Percentiles rank a stretch among this genome's conserved stretches.
These are phyloP conservation scores for Spiraea crenata DNA, from an alignment of 331 rosid genomes.

Conservation along the genomic window DNA sequence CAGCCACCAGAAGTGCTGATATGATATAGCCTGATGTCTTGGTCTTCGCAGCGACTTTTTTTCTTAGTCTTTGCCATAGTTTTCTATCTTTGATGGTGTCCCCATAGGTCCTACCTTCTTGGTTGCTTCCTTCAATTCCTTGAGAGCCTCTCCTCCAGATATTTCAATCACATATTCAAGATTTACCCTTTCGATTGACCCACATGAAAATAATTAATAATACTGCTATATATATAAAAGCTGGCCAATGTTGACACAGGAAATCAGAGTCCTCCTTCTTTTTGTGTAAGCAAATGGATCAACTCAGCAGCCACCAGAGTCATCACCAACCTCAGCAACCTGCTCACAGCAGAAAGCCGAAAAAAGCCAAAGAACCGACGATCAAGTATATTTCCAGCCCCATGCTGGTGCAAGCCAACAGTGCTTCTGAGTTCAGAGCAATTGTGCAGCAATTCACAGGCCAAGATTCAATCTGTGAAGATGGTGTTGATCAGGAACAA, in stretches of 20 bases:
- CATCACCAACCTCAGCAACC: not conserved
- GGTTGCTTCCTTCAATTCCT: slow-evolving; percentile 10
- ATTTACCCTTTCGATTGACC: not conserved
- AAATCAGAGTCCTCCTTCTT: not conserved
- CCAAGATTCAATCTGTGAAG: slow-evolving; percentile 19
- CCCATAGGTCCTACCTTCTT: not conserved
- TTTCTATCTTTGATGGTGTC: not conserved
- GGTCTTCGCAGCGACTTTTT: not conserved
- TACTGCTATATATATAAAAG: not conserved
- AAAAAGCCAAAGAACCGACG: slow-evolving; percentile 25
- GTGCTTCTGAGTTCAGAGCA: slow-evolving; percentile 45
- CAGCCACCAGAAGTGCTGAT: too few species aligned
- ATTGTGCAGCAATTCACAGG: slow-evolving; percentile 53
- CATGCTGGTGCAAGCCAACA: slow-evolving; percentile 36
- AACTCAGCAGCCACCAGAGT: not conserved
- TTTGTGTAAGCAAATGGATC: not conserved
- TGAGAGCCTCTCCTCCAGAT: not conserved
- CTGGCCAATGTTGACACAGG: not conserved
- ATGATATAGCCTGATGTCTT: not conserved
- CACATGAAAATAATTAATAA: not conserved
- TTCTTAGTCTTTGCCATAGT: not conserved
- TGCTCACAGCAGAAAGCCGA: slow-evolving; percentile 8
- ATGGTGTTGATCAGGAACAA: slow-evolving; percentile 1
- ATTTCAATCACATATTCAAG: not conserved
- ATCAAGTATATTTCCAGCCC: slow-evolving; percentile 49